Base-by-base conservation (phyloP, 1,284 basidiomycete genomes). In the Thecaphora thlaspeos region DNA sequence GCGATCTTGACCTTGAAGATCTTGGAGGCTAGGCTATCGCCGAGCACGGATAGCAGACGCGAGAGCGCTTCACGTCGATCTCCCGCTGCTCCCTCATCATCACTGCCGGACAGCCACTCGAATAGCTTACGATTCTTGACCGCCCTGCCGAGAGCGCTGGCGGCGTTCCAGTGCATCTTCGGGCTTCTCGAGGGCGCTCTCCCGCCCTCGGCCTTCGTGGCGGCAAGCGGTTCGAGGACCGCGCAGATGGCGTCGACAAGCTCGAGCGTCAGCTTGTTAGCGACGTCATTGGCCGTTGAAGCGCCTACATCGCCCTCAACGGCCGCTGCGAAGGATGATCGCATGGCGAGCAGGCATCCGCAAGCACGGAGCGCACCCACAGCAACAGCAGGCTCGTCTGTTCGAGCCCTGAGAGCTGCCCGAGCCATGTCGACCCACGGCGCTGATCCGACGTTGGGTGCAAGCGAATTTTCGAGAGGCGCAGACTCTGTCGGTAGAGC, bases 111-210 rank as follows among this genome's bases (percentile, higher is more conserved):
- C 3, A 51, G n/a, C 17, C 34, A 17, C 12, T 19, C 19, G 40
- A 63, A 7, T 12, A 55, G 32, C 9, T 41, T 24, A 4, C 52
- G 39, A 15, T 49, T 52, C 26, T 42, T 18, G 14, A 63, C 37
- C 24, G 61, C 61, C 14, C 56, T 48, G 2, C 53, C 56, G 12
- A 63, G 44, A 18, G 61, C 61, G 10, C 44, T 55, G 7, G 61
- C 61, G 1, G 61, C 61, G 30, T 63, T 63, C 61, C 61, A 63
- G 3, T 47, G 47, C 22, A 56, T 52, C 26, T 63, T 63, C 15
- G 61, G 61, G 32, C 32, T 34, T 14, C 32, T 11, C 10, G 32
- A 4, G 7, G 11, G 4, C 32, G 32, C 9, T 4, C 4, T 11
- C 3, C 11, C 11, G 10, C 3, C 15, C 10, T 15, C 17, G 11